Evolutionary conservation across 1,284 basidiomycete species (phyloP).

Genomic region (Heliocybe sulcata): DNA sequence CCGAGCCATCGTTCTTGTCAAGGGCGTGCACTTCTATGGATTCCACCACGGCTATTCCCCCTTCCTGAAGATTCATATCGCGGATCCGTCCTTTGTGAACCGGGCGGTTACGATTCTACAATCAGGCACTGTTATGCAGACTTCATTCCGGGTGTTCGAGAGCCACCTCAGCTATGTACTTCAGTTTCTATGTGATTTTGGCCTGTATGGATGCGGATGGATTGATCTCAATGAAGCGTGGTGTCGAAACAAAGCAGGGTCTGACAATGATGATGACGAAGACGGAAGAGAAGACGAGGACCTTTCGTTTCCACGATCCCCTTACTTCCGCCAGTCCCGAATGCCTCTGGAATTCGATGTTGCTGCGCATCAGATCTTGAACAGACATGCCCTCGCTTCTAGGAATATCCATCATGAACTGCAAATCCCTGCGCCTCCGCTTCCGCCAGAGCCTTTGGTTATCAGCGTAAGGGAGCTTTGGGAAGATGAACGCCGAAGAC

Average conservation of each 20-base stretch:
- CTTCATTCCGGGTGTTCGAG: conserved; percentile 78
- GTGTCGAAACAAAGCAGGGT: conserved; percentile 38
- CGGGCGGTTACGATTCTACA: conserved; percentile 72
- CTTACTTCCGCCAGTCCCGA: conserved; percentile 61
- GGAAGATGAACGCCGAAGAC: conserved; percentile 84
- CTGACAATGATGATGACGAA: conserved; percentile 16
- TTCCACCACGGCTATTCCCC: conserved; percentile 84
- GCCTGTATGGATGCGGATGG: conserved; percentile 92
- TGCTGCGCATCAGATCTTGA: conserved; percentile 78
- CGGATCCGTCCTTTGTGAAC: conserved; percentile 63
- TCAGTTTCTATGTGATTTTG: conserved; percentile 95
- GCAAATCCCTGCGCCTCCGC: conserved; percentile 41
- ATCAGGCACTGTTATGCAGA: conserved; percentile 76
- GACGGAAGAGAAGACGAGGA: conserved; percentile 6
- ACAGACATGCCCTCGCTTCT: conserved; percentile 60
- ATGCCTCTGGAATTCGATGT: conserved; percentile 84
- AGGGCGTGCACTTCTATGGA: conserved; percentile 95
- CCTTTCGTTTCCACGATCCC: conserved; percentile 31
- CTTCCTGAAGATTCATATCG: conserved; percentile 84
- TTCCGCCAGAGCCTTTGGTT: conserved; percentile 73
- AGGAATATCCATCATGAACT: conserved; percentile 76
- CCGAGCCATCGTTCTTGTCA: conserved; percentile 77
- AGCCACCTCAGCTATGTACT: conserved; percentile 85
- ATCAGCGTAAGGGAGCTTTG: conserved; percentile 88
- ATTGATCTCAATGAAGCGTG: conserved; percentile 64